These are phyloP conservation scores for Syncephalastrum contaminatum DNA, from an alignment of 371 early-diverging fungal genomes.

Conservation along the genomic window DNA sequence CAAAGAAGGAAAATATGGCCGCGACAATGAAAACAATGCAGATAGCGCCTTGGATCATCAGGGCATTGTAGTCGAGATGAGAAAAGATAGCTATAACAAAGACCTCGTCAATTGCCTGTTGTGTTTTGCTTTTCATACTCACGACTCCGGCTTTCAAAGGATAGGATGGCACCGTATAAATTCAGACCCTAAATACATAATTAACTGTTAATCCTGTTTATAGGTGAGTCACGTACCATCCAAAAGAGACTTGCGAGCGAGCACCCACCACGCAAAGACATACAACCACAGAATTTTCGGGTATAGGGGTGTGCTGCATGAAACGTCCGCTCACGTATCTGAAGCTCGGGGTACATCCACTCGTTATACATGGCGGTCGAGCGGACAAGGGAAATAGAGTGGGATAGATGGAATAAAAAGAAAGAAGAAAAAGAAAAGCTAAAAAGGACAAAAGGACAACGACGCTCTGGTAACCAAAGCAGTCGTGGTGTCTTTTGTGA, in stretches of 20 bases:
- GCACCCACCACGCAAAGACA: slow-evolving; percentile 23
- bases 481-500: too few relatives aligned
- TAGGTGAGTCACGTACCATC: slow-evolving; percentile 11
- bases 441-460: too few relatives aligned
- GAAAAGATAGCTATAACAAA: slow-evolving; percentile 33
- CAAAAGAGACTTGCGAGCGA: slow-evolving; percentile 18
- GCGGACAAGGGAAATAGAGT: neutral
- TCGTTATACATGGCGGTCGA: slow-evolving; percentile 5
- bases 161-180: slow-evolving; percentile 20
- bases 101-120: neutral
- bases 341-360: slow-evolving; percentile 15
- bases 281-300: slow-evolving; percentile 27
- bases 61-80: slow-evolving; percentile 22
- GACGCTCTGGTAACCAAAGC: too few relatives aligned
- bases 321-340: slow-evolving; percentile 6
- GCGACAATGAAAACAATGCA: slow-evolving; percentile 32
- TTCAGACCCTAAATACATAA: slow-evolving; percentile 12
- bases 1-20: slow-evolving; percentile 27
- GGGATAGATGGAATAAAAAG: slow-evolving; percentile 1
- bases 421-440: neutral
- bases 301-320: slow-evolving; percentile 22
- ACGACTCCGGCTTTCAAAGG: slow-evolving; percentile 25
- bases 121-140: slow-evolving; percentile 4
- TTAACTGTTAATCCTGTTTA: neutral
- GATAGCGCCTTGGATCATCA: slow-evolving; percentile 30